Evolutionary conservation across 2,329 filamentous ascomycete species (phyloP).

Genomic region (Diaporthe citrichinensis): DNA sequence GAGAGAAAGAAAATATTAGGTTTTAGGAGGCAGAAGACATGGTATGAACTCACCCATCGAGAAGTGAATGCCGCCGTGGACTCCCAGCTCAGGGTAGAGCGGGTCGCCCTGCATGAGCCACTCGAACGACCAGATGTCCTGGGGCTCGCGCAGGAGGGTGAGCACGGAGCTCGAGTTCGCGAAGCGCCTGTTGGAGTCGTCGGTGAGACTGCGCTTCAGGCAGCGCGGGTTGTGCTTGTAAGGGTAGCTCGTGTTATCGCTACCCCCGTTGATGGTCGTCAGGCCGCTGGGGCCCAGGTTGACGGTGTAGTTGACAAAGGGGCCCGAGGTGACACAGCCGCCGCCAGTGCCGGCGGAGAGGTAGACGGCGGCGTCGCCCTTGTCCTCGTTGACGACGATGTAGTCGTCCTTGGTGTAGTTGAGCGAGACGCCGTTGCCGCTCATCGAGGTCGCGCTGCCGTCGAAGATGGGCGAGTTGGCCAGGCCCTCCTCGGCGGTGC

Average conservation of each 20-base stretch:
- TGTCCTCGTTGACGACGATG: slow-evolving; percentile 48
- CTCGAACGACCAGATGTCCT: slow-evolving; percentile 51
- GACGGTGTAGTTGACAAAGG: slow-evolving; percentile 57
- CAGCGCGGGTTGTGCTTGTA: slow-evolving; percentile 56
- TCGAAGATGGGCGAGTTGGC: slow-evolving; percentile 64
- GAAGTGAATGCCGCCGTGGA: slow-evolving; percentile 54
- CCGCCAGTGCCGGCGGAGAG: slow-evolving; percentile 61
- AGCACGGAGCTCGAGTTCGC: slow-evolving; percentile 22
- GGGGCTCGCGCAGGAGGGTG: slow-evolving; percentile 22
- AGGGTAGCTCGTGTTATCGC: slow-evolving; percentile 46
- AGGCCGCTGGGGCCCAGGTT: slow-evolving; percentile 53
- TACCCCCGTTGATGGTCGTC: slow-evolving; percentile 45
- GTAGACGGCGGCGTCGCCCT: slow-evolving; percentile 8
- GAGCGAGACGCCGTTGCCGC: slow-evolving; percentile 55
- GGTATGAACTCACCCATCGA: slow-evolving; percentile 37
- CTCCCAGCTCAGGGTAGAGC: slow-evolving; percentile 40
- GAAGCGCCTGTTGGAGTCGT: slow-evolving; percentile 28
- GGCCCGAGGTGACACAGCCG: slow-evolving; percentile 64
- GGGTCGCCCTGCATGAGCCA: slow-evolving; percentile 49
- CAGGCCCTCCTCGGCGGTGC: slow-evolving; percentile 57
- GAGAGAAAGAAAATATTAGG: no score
- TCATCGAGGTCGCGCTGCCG: slow-evolving; percentile 62
- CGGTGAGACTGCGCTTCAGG: slow-evolving; percentile 53
- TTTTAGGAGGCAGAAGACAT: no score
- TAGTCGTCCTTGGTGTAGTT: slow-evolving; percentile 45